Conservation (phyloP, 2,329 filamentous ascomycete species). For the Aspergillus udagawae region DNA sequence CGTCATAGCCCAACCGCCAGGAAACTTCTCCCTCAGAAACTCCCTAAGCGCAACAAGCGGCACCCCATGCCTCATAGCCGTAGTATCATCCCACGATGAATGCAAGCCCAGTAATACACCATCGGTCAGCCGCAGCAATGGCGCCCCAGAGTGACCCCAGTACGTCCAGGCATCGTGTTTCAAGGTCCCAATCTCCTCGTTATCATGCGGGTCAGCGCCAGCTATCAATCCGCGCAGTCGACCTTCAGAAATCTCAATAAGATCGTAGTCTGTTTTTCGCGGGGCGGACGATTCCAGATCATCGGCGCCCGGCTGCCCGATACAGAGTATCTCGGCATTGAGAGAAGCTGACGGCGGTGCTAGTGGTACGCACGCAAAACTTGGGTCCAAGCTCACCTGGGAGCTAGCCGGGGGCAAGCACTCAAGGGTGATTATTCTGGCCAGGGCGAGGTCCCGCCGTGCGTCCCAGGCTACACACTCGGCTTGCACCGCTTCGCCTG, state of each 20-base stretch:
- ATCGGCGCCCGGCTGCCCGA: constrained; percentile 41
- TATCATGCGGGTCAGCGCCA: constrained; percentile 45
- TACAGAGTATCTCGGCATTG: constrained; percentile 6
- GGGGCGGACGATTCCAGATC: constrained; percentile 25
- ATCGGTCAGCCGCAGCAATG: constrained; percentile 39
- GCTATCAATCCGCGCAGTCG: neutral
- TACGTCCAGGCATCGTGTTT: constrained; percentile 56
- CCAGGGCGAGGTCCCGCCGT: constrained; percentile 45
- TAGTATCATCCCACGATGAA: constrained; percentile 53
- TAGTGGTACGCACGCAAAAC: too few relatives aligned
- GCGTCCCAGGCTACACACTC: constrained; percentile 42
- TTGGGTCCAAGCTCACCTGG: too few relatives aligned
- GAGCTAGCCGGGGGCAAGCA: neutral
- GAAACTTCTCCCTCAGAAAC: constrained; percentile 30
- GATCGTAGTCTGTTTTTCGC: neutral
- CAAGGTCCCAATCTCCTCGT: constrained; percentile 50
- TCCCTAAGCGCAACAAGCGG: constrained; percentile 41
- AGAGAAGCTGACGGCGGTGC: too few relatives aligned
- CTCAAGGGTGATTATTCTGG: constrained; percentile 38
- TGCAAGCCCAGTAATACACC: constrained; percentile 49
- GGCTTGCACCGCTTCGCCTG: constrained; percentile 38
- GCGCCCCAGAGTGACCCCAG: constrained; percentile 54
- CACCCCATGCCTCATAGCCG: constrained; percentile 49
- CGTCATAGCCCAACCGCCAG: too few relatives aligned
- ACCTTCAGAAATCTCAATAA: constrained; percentile 3